phyloP scores from a whole-genome alignment of 441 rosid species.

The Capsella rubella region DNA sequence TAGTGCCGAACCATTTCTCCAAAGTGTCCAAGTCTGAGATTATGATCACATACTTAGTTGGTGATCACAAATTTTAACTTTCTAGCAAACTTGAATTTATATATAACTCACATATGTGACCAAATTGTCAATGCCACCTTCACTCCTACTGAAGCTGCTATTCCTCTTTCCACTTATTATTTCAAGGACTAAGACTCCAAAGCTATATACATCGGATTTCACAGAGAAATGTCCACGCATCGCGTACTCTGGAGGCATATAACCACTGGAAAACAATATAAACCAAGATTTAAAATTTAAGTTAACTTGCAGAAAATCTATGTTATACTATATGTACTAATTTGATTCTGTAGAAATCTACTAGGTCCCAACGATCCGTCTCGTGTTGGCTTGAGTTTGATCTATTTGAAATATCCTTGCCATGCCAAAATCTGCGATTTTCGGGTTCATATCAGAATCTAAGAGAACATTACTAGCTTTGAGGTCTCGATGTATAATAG shows the following conservation, averaged over 20 bases:
- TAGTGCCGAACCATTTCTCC: not conserved
- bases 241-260: not conserved
- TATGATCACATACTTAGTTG: not conserved
- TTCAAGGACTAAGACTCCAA: not conserved
- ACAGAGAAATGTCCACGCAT: not conserved
- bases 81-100: not conserved
- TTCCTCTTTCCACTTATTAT: not conserved
- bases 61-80: no score
- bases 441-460: not conserved
- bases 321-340: not conserved
- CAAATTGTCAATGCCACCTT: not conserved
- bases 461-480: not conserved
- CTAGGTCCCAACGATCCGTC: not conserved
- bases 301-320: not conserved
- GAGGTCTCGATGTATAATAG: not conserved
- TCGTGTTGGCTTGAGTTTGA: not conserved
- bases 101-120: not conserved
- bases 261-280: not conserved
- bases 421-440: not conserved
- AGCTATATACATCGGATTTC: not conserved
- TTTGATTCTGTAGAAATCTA: not conserved
- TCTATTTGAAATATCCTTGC: not conserved
- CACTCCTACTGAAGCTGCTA: not conserved
- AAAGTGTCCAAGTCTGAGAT: not conserved
- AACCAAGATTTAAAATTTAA: no score